Evolutionary conservation across 23 red algal genomes (phyloP), one percentile per base, ranked within the genome.

Genomic region (Gracilaria gracilis): DNA sequence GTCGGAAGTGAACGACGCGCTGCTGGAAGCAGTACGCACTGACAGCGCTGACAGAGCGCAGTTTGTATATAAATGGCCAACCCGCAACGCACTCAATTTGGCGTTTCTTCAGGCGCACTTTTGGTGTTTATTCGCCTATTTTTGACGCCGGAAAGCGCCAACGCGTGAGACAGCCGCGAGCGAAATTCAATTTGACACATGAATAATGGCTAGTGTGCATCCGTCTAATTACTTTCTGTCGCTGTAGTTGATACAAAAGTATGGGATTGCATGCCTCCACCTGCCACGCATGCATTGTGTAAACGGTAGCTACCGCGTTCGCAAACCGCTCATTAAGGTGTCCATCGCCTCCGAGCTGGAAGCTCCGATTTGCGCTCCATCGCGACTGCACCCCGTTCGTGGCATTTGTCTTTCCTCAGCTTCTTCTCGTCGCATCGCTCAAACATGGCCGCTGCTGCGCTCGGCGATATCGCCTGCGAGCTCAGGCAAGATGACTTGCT

Each of bases 401-500:
- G n/a, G n/a, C n/a, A n/a, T n/a, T n/a, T n/a, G n/a, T n/a, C n/a
- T n/a, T n/a, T n/a, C n/a, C 69, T 8, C 69, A 46, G 11, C 69
- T 7, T 32, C 35, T 44, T 46, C 69, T 2, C 29, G 24, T 14
- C 69, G 15, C 20, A 7, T 33, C 31, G 49, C 54, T 9, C 40
- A 72, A 90, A 5, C 27, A 92, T 92, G 89, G 89, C 89, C 40
- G 89, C 89, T 4, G 79, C 78, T 28, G 89, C 89, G 20, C 89
- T 92, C 24, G 73, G 73, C 55, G 59, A 77, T 14, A 81, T 82
- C 21, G 65, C 91, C 46, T 61, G 67, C 67, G 85, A 94, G 91
- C 82, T 88, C 42, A 88, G 83, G 91, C 55, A 81, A 49, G 95
- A 98, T 66, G 88, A 75, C 13, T 61, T 32, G n/a, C 62, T 95